These are phyloP conservation scores for Penicillium cosmopolitanum DNA, from an alignment of 495 filamentous ascomycete genomes.

Conservation along the genomic window DNA sequence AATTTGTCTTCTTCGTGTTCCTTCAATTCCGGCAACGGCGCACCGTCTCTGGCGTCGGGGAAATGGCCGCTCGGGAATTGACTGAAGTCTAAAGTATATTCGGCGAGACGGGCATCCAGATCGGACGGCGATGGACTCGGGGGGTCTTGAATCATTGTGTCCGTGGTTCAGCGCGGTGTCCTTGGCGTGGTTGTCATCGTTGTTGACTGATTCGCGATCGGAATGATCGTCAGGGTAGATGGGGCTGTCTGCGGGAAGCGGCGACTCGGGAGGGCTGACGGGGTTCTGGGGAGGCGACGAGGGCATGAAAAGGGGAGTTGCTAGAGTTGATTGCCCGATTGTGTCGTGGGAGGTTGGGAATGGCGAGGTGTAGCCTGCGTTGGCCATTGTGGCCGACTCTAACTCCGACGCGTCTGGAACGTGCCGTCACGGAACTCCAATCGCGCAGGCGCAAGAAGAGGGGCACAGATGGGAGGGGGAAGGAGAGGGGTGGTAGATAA, in stretches of 20 bases:
- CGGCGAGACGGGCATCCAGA: conserved; percentile 48
- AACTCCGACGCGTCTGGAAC: conserved; percentile 26
- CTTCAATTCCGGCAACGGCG: conserved; percentile 32
- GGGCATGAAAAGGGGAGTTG: conserved; percentile 44
- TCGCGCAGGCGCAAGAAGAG: neutral
- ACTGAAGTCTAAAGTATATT: conserved; percentile 53
- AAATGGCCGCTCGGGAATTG: conserved; percentile 46
- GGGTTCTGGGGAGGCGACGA: conserved; percentile 37
- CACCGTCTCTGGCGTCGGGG: conserved; percentile 35
- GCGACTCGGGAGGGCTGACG: conserved; percentile 28
- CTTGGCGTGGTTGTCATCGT: conserved; percentile 14
- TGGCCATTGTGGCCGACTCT: conserved; percentile 31
- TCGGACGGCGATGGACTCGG: conserved; percentile 20
- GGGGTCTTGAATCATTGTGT: neutral
- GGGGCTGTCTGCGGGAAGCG: conserved; percentile 31
- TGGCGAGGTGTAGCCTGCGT: conserved; percentile 42
- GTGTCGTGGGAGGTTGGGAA: conserved; percentile 52
- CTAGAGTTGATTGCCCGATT: conserved; percentile 48
- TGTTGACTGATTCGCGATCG: conserved; percentile 9
- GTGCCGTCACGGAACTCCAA: conserved; percentile 9
- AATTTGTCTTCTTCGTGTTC: conserved; percentile 35
- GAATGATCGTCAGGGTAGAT: conserved; percentile 17
- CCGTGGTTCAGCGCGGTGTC: conserved; percentile 2
- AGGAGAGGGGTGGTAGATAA: neutral
- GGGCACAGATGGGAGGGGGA: neutral